phyloP scores from a whole-genome alignment of 345 rosid genomes.

The Chamaenerion angustifolium region DNA sequence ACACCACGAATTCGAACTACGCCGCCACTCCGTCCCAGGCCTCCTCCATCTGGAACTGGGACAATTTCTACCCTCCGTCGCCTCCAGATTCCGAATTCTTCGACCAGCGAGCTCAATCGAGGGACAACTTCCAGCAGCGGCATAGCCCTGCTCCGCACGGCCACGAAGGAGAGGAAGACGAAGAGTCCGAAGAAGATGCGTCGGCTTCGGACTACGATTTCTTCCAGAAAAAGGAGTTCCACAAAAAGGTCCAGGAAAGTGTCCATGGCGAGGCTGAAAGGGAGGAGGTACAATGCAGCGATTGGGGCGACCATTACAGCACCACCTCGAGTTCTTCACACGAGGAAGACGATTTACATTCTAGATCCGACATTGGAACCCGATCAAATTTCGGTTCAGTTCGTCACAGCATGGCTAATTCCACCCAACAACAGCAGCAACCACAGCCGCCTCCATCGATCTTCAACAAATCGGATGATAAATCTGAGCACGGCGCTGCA shows the following conservation, averaged over 20 bases:
- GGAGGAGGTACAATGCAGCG: constrained; percentile 96
- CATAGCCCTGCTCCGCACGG: constrained; percentile 14
- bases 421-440: constrained; percentile 9
- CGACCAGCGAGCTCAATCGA: constrained; percentile 27
- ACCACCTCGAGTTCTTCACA: constrained; percentile 45
- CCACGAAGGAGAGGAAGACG: constrained; percentile 11
- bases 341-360: constrained; percentile 21
- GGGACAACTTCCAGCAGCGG: constrained; percentile 8
- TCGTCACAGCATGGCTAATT: constrained; percentile 9
- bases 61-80: constrained; percentile 83
- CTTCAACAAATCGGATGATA: constrained; percentile 16
- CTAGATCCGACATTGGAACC: constrained; percentile 59
- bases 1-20: constrained; percentile 45
- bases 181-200: constrained; percentile 24
- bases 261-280: constrained; percentile 50
- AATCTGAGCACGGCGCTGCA: constrained; percentile 20
- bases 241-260: constrained; percentile 7
- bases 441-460: constrained; percentile 7
- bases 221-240: constrained; percentile 14
- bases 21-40: constrained; percentile 72
- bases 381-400: constrained; percentile 55
- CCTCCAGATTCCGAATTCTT: constrained; percentile 91
- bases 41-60: constrained; percentile 98
- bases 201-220: constrained; percentile 66
- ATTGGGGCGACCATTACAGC: constrained; percentile 79